phyloP scores from a whole-genome alignment of 2,329 filamentous ascomycete genomes.

The Amphichorda felina region DNA sequence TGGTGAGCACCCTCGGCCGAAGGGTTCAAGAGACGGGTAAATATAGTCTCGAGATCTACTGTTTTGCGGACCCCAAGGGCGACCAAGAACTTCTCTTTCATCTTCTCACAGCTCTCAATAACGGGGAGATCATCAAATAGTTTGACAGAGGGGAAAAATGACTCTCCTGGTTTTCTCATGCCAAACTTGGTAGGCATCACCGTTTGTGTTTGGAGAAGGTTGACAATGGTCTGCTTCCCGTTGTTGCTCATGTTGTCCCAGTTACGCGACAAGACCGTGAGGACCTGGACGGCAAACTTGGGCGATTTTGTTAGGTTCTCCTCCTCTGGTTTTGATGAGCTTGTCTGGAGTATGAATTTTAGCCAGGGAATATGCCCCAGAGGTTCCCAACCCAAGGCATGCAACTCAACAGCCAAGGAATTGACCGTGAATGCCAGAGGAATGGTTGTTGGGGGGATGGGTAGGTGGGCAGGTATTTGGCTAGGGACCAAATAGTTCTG shows the following conservation, averaged over 20 bases:
- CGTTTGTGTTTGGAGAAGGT: constrained; percentile 53
- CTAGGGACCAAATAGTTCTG: constrained; percentile 63
- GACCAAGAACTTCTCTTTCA: constrained; percentile 83
- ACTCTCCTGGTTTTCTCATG: constrained; percentile 74
- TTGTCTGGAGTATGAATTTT: constrained; percentile 61
- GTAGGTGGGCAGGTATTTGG: constrained; percentile 70
- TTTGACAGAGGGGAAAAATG: constrained; percentile 89
- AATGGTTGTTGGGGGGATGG: constrained; percentile 70
- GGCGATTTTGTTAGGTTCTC: constrained; percentile 61
- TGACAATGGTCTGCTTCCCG: constrained; percentile 53
- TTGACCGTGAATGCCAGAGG: constrained; percentile 72
- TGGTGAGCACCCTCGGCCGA: constrained; percentile 39
- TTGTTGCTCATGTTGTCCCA: constrained; percentile 69
- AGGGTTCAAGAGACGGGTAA: constrained; percentile 65
- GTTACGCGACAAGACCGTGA: constrained; percentile 73
- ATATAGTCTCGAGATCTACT: constrained; percentile 87
- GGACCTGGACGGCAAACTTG: constrained; percentile 63
- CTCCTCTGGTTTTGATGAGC: constrained; percentile 44
- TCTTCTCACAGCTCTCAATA: constrained; percentile 59
- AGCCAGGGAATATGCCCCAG: constrained; percentile 82
- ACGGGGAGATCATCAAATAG: constrained; percentile 88
- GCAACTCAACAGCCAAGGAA: constrained; percentile 55
- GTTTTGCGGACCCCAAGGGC: constrained; percentile 89
- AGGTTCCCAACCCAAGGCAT: constrained; percentile 76
- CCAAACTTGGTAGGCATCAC: constrained; percentile 85